Evolutionary conservation across 1,284 basidiomycete genomes (phyloP).

Genomic region (Macrocybe sp.): DNA sequence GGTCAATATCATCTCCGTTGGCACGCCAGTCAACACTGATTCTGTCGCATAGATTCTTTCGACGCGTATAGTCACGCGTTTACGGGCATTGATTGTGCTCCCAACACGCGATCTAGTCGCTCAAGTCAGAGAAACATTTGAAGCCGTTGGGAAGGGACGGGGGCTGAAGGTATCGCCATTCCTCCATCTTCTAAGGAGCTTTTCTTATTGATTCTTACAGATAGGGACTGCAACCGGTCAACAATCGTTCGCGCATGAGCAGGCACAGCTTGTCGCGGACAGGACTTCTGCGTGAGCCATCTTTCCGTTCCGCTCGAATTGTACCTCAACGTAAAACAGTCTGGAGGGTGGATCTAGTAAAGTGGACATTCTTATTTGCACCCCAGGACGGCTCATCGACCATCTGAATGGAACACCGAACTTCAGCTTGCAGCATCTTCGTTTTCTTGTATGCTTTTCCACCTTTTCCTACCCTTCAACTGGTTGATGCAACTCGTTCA

Average conservation of each 20-base stretch:
- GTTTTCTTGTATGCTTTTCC: slow-evolving; percentile 68
- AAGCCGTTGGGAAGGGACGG: slow-evolving; percentile 79
- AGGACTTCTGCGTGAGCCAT: slow-evolving; percentile 38
- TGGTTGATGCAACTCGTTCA: slow-evolving; percentile 24
- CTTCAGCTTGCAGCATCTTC: slow-evolving; percentile 90
- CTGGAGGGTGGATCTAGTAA: slow-evolving; percentile 77
- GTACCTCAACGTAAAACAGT: slow-evolving; percentile 27
- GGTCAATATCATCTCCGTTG: slow-evolving; percentile 33
- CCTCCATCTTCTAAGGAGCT: background rate
- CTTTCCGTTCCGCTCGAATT: background rate
- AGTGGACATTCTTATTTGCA: slow-evolving; percentile 93
- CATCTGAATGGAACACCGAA: slow-evolving; percentile 86
- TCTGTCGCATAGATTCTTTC: slow-evolving; percentile 54
- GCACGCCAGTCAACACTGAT: slow-evolving; percentile 1
- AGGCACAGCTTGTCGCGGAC: slow-evolving; percentile 64
- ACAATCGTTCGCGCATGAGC: slow-evolving; percentile 81
- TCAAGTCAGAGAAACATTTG: slow-evolving; percentile 92
- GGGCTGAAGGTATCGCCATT: slow-evolving; percentile 66
- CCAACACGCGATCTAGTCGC: slow-evolving; percentile 94
- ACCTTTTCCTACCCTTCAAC: slow-evolving; percentile 4
- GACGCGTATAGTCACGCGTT: slow-evolving; percentile 68
- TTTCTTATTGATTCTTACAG: slow-evolving; percentile 31
- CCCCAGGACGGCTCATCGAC: slow-evolving; percentile 93
- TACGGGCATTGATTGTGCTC: slow-evolving; percentile 90
- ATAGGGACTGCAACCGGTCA: slow-evolving; percentile 80